Conservation (phyloP, 225 moss, liverwort and hornwort genomes). For the Pleurozium schreberi region DNA sequence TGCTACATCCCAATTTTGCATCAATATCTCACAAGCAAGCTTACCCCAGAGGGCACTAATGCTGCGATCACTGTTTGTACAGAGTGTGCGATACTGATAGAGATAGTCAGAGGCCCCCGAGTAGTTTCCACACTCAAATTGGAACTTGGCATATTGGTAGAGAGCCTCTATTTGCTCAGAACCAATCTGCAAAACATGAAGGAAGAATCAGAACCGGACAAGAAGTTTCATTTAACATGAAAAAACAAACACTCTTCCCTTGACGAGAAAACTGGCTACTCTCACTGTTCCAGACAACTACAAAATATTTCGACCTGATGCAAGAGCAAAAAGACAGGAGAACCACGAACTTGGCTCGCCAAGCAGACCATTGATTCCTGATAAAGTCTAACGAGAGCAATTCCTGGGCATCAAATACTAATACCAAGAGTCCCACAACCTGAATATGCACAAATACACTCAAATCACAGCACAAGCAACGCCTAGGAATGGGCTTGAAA, state of each 20-base stretch:
- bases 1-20: slow-evolving; percentile 98
- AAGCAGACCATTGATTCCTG: background rate
- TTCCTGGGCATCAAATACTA: background rate
- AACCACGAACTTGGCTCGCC: background rate
- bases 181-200: slow-evolving; percentile 53
- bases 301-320: background rate
- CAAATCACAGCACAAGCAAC: background rate
- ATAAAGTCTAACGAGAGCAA: background rate
- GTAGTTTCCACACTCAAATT: slow-evolving; percentile 94
- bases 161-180: slow-evolving; percentile 94
- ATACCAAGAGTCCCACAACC: background rate
- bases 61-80: slow-evolving; percentile 91
- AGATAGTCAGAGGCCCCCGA: slow-evolving; percentile 90
- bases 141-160: slow-evolving; percentile 94
- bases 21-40: slow-evolving; percentile 86
- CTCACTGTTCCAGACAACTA: background rate
- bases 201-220: background rate
- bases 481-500: background rate
- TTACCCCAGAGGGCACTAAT: slow-evolving; percentile 95
- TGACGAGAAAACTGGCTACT: background rate
- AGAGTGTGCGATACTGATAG: slow-evolving; percentile 89
- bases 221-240: background rate
- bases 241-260: background rate
- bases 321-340: background rate
- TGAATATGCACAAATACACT: background rate